Evolutionary conservation across 352 stramenopile species (phyloP).

Genomic region (Globisporangium yorkense): DNA sequence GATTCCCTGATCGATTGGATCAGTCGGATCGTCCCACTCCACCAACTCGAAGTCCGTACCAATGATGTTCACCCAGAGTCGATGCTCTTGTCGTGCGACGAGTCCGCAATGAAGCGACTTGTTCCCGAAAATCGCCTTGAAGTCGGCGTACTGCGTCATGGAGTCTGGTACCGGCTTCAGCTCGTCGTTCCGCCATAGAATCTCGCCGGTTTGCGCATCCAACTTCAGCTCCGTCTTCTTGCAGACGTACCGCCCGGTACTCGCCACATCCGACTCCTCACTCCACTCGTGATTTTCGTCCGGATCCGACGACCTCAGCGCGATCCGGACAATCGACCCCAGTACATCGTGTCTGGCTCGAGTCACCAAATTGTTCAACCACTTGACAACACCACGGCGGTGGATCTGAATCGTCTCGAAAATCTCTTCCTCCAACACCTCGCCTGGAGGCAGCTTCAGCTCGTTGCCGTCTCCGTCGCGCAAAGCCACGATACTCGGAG

Average conservation of each 20-base stretch:
- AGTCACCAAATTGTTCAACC: constrained; percentile 32
- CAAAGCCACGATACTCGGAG: constrained; percentile 74
- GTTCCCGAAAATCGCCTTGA: constrained; percentile 78
- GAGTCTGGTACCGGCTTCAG: constrained; percentile 88
- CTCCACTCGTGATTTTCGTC: constrained; percentile 59
- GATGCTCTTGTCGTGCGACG: constrained; percentile 79
- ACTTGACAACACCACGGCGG: constrained; percentile 69
- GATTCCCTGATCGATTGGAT: constrained; percentile 78
- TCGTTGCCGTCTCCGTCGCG: constrained; percentile 45
- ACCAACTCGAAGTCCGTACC: constrained; percentile 83
- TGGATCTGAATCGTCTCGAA: constrained; percentile 84
- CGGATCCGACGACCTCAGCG: constrained; percentile 52
- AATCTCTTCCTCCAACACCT: constrained; percentile 84
- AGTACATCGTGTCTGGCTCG: constrained; percentile 35
- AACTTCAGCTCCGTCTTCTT: constrained; percentile 77
- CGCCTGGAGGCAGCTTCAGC: constrained; percentile 63
- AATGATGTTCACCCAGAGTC: constrained; percentile 87
- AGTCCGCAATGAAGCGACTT: constrained; percentile 86
- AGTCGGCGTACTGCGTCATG: constrained; percentile 88
- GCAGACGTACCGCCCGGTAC: constrained; percentile 65
- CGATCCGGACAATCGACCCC: constrained; percentile 65
- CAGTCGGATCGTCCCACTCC: constrained; percentile 81
- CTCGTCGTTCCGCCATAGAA: constrained; percentile 89
- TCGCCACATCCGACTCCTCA: constrained; percentile 43
- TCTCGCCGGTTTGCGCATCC: constrained; percentile 83